Evolutionary conservation across 768 basidiomycete species (phyloP), one percentile per base, ranked within the genome.

Genomic region (Steccherinum ochraceum): DNA sequence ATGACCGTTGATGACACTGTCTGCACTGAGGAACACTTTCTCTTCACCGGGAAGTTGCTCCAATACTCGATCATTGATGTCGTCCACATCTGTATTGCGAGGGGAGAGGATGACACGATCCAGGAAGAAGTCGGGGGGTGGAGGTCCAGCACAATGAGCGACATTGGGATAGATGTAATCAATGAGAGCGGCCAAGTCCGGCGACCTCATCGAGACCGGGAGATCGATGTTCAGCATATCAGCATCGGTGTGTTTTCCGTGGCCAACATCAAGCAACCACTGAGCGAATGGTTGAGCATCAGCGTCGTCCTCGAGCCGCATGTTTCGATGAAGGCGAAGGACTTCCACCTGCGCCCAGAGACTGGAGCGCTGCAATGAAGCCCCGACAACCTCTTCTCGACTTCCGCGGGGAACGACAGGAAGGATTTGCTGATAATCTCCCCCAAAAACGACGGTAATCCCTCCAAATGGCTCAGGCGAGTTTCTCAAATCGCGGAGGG

Each of bases 341-440:
- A 43, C 41, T 18, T 7, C 18, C 7, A 74, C 59, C 3, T 41
- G 40, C 3, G 30, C 20, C 75, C 78, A 79, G 0, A 79, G 58
- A 11, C 54, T 23, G 18, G 73, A 77, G 5, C 58, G 45, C 18
- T 58, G 62, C 0, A 78, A 54, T 3, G 62, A 63, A 1, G 70
- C 69, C 52, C 43, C 53, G 3, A 77, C 62, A 59, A 76, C 73
- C 10, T 75, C 63, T 30, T 62, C 61, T 30, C 67, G 48, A 3
- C 63, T 59, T 0, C 74, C 75, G 52, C 65, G 56, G 0, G 49
- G 57, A 7, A 79, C 61, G 0, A 79, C 71, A 39, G 75, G 77
- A 0, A 79, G 64, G 0, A 59, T 76, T 53, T 78, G 78, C 4
- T 65, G 65, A 47, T 73, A 78, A 56, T 80, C 76, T 1, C 76